Conservation (phyloP, 352 stramenopile species). For the Globisporangium nagaii region DNA sequence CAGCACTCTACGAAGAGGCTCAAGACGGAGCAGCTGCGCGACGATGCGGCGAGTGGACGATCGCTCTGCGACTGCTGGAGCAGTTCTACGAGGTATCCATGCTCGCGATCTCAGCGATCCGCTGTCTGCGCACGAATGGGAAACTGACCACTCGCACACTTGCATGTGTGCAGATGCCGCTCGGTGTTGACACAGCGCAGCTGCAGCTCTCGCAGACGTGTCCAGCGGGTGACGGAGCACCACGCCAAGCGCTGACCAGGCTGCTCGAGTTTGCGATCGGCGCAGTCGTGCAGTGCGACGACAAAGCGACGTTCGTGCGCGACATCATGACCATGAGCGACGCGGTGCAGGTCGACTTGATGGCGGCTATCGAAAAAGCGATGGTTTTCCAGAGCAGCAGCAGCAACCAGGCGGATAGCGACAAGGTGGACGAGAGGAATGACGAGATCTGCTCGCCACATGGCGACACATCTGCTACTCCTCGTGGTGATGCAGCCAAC, state of each 20-base stretch:
- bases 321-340: constrained; percentile 65
- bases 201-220: constrained; percentile 8
- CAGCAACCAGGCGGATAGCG: background rate
- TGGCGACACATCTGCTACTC: background rate
- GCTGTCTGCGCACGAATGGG: background rate
- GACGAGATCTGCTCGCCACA: no score
- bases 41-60: constrained; percentile 14
- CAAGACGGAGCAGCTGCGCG: background rate
- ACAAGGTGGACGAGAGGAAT: background rate
- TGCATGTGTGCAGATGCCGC: constrained; percentile 12
- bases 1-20: constrained; percentile 17
- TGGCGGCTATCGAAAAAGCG: constrained; percentile 54
- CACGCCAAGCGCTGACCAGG: constrained; percentile 6
- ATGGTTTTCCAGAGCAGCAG: constrained; percentile 18
- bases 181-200: constrained; percentile 11
- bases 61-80: constrained; percentile 22
- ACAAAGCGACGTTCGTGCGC: constrained; percentile 47
- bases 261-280: constrained; percentile 43
- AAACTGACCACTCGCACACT: background rate
- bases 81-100: constrained; percentile 47
- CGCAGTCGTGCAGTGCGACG: constrained; percentile 52
- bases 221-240: background rate
- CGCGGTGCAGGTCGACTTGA: constrained; percentile 55
- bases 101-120: background rate
- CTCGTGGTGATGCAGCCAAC: background rate